These are phyloP conservation scores for Auricularia sp. DNA, from an alignment of 768 basidiomycete genomes.

Conservation along the genomic window DNA sequence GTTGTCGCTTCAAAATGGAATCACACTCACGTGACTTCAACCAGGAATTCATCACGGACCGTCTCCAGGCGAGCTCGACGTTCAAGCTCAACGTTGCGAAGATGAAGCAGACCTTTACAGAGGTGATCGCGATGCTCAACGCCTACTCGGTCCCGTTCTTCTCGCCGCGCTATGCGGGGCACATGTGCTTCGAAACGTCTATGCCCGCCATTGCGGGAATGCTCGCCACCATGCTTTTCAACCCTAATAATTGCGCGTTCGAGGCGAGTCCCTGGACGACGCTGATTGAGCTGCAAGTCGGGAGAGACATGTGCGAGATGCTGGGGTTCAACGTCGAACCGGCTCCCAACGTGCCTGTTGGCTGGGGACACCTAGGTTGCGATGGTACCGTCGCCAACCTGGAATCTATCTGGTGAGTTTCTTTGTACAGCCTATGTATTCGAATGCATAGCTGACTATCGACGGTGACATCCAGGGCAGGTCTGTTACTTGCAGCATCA, in stretches of 20 bases:
- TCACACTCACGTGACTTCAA: too few species aligned
- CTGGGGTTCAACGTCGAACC: slow-evolving; percentile 23
- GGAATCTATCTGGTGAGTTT: slow-evolving; percentile 34
- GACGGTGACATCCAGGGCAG: not conserved
- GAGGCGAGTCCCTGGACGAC: slow-evolving; percentile 33
- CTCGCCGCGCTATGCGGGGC: slow-evolving; percentile 30
- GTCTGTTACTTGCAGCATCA: not conserved
- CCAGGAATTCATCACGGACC: too few species aligned
- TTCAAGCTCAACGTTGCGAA: too few species aligned
- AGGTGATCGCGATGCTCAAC: slow-evolving; percentile 20
- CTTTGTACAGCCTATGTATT: not conserved
- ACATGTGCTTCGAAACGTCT: slow-evolving; percentile 29
- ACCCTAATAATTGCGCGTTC: slow-evolving; percentile 34
- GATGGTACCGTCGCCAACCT: slow-evolving; percentile 37
- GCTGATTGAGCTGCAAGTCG: slow-evolving; percentile 28
- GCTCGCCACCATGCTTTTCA: slow-evolving; percentile 16
- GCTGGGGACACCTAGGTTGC: slow-evolving; percentile 36
- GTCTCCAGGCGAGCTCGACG: too few species aligned
- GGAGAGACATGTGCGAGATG: slow-evolving; percentile 30
- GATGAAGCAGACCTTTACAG: not conserved
- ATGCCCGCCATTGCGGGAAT: slow-evolving; percentile 20
- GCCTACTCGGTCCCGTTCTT: slow-evolving; percentile 29
- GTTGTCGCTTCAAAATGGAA: not conserved
- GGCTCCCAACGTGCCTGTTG: slow-evolving; percentile 8
- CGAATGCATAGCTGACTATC: too few species aligned